A percentile compares a stretch with the other conserved stretches of the same genome.
These are phyloP conservation scores for Candida maltosa DNA, from an alignment of 805 yeast species.

Conservation along the genomic window DNA sequence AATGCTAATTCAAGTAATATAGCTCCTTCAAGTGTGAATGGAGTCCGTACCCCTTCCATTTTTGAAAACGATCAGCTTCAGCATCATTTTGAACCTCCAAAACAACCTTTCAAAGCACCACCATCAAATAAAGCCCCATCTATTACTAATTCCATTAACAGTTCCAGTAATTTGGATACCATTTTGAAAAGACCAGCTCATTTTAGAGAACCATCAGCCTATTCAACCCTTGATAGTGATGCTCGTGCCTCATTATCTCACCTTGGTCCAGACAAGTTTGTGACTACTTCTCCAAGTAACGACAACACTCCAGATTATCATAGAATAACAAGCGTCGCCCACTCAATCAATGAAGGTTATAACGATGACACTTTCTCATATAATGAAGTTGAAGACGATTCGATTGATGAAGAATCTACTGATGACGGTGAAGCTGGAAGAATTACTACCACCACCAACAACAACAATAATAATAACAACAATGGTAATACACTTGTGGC, in stretches of 20 bases:
- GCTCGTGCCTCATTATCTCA: not conserved
- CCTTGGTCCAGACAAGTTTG: no score
- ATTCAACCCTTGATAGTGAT: conserved; percentile 6
- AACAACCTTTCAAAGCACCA: conserved; percentile 2
- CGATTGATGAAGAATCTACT: conserved; percentile 22
- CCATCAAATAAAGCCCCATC: conserved; percentile 12
- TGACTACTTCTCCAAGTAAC: not conserved
- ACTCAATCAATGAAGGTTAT: conserved; percentile 20
- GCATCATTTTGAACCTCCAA: conserved; percentile 1
- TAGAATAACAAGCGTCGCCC: conserved; percentile 4
- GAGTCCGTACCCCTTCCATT: conserved; percentile 3
- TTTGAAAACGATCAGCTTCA: conserved; percentile 4
- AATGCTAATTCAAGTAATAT: conserved; percentile 2
- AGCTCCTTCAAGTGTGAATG: conserved; percentile 3
- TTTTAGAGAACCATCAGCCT: conserved; percentile 10
- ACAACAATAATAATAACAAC: conserved; percentile 7
- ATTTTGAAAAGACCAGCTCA: conserved; percentile 9
- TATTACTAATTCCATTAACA: conserved; percentile 17
- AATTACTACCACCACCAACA: conserved; percentile 3
- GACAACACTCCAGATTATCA: no score
- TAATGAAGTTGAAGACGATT: conserved; percentile 21
- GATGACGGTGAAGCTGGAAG: conserved; percentile 25
- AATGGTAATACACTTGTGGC: conserved; percentile 1
- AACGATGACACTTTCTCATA: conserved; percentile 18
- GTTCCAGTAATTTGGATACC: conserved; percentile 22